Conservation (phyloP, 805 yeast species). For the Nakazawaea pomicola region DNA sequence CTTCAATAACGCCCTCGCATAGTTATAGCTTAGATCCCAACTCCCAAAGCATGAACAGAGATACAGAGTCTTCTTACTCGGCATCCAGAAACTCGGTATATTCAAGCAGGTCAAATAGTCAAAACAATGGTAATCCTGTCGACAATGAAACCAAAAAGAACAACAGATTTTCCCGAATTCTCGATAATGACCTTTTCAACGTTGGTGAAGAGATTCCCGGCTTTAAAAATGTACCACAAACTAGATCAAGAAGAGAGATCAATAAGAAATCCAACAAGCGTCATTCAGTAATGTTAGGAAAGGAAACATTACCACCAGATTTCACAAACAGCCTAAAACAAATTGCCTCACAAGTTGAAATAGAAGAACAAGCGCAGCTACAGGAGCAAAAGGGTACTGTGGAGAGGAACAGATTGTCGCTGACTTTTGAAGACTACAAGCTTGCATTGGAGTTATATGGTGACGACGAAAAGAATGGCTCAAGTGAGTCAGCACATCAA, state of each 20-base stretch:
- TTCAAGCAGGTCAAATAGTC: neutral
- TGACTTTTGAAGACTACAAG: slow-evolving; percentile 12
- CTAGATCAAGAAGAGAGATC: neutral
- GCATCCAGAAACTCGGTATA: neutral
- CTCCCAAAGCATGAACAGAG: no score
- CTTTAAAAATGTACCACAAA: no score
- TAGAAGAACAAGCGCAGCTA: neutral
- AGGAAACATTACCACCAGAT: slow-evolving; percentile 1
- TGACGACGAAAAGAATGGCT: neutral
- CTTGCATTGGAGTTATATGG: slow-evolving; percentile 9
- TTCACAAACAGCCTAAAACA: slow-evolving; percentile 2
- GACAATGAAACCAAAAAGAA: neutral
- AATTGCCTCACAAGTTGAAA: neutral
- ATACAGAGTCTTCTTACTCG: neutral
- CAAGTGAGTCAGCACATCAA: neutral
- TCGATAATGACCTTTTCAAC: slow-evolving; percentile 4
- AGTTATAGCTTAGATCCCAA: neutral
- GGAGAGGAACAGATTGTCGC: neutral
- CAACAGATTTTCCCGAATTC: slow-evolving; percentile 6
- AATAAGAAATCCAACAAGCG: neutral
- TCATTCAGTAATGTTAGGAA: slow-evolving; percentile 6
- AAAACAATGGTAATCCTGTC: no score
- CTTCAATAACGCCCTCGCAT: neutral
- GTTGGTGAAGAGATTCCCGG: no score
- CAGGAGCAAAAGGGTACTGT: neutral